Evolutionary conservation across 108 stramenopile species (phyloP), one percentile per base, ranked within the genome.

Genomic region (Pseudonitzschia multistriata): DNA sequence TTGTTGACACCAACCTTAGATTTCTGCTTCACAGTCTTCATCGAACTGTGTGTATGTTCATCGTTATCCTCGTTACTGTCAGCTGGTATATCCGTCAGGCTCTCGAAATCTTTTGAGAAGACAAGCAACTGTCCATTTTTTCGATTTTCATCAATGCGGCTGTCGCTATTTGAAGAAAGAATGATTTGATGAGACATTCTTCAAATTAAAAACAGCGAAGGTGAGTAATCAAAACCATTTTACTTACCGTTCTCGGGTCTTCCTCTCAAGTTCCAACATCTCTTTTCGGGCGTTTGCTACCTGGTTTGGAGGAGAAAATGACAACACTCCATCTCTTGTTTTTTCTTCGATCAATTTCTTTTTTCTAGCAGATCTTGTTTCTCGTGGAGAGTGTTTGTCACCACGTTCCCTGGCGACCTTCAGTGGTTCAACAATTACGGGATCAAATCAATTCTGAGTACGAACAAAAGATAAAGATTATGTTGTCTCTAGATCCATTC

Each of bases 291-390:
- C 80, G 72, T 77, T 84, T 15, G 40, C 74, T 36, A 62, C 55
- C 36, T 80, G 79, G 47, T 84, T 61, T 3, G 83, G 83, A 28
- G 83, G 83, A 49, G 83, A 83, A 35, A 81, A 82, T 5, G 61
- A 27, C 33, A 68, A 37, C 14, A 74, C 30, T 30, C 34, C 64
- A n/a, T 57, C 37, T 35, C 81, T 68, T 30, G 19, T 24, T 29
- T 27, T 30, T 36, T 33, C n/a, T 5, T 59, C 57, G 31, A 35
- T 3, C 63, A 45, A 28, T 21, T 71, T 49, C 31, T 62, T 67
- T 40, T 83, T 83, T 49, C 48, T 66, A 39, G 82, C 77, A 35
- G 81, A 82, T 49, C 88, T 74, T 21, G 85, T 88, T 36, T 60
- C 10, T 37, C 74, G 71, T 2, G 88, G 85, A 3, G 87, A 84